phyloP scores from a whole-genome alignment of 441 rosid genomes.

The Theobroma grandiflorum region DNA sequence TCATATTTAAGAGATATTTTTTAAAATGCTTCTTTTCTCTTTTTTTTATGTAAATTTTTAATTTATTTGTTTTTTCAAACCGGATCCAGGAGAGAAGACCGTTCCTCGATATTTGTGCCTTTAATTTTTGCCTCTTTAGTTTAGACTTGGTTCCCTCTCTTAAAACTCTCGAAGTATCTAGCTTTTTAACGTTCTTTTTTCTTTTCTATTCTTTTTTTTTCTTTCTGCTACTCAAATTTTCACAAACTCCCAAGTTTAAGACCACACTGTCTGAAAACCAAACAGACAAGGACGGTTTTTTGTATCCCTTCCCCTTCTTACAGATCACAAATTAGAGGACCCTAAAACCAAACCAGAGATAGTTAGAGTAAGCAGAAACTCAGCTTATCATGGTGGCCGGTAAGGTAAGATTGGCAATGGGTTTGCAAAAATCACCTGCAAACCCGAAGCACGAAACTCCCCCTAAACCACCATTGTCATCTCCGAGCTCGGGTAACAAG shows the following conservation, averaged over 20 bases:
- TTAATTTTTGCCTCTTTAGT: background rate
- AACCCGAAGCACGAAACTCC: constrained; percentile 42
- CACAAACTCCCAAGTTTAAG: constrained; percentile 11
- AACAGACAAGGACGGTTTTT: constrained; percentile 50
- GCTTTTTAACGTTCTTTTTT: background rate
- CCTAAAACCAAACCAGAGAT: background rate
- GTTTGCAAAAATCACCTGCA: constrained; percentile 73
- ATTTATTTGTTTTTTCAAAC: constrained; percentile 26
- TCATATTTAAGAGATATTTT: no score
- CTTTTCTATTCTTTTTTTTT: background rate
- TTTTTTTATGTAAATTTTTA: no score
- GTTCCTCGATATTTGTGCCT: constrained; percentile 68
- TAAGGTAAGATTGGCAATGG: constrained; percentile 84
- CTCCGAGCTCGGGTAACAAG: constrained; percentile 51
- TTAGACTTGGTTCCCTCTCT: constrained; percentile 34
- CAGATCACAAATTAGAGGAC: constrained; percentile 24
- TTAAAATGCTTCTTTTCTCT: no score
- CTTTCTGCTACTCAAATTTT: background rate
- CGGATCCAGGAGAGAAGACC: constrained; percentile 64
- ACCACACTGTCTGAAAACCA: constrained; percentile 35
- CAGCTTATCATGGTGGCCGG: constrained; percentile 74
- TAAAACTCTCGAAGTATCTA: background rate
- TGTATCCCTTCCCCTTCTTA: constrained; percentile 28
- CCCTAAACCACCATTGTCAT: constrained; percentile 63
- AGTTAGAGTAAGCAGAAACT: background rate